phyloP scores from a whole-genome alignment of 768 basidiomycete species.

The Leccinum subgranulosum region DNA sequence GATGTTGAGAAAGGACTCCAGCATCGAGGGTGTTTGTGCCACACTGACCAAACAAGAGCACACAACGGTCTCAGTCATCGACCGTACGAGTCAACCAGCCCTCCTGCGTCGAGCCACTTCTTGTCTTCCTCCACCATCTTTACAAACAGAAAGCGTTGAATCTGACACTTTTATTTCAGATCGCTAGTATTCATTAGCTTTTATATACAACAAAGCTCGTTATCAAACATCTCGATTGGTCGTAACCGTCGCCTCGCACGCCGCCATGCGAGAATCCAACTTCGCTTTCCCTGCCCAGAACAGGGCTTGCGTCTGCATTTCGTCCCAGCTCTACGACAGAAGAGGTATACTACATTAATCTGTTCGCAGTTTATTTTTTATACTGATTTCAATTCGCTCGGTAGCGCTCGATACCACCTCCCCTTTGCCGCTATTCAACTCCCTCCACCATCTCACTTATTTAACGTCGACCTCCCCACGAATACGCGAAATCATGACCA shows the following conservation, averaged over 20 bases:
- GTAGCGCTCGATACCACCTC: slow-evolving; percentile 54
- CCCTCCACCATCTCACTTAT: slow-evolving; percentile 92
- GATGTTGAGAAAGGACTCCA: no score
- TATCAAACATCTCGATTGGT: slow-evolving; percentile 19
- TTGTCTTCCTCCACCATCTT: slow-evolving; percentile 7
- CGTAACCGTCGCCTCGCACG: slow-evolving; percentile 17
- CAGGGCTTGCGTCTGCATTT: slow-evolving; percentile 92
- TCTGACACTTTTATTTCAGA: not conserved
- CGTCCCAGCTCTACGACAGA: slow-evolving; percentile 91
- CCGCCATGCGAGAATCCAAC: slow-evolving; percentile 87
- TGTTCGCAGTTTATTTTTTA: not conserved
- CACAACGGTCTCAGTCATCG: slow-evolving; percentile 31
- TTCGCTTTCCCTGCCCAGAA: slow-evolving; percentile 94
- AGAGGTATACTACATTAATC: slow-evolving; percentile 57
- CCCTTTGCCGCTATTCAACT: slow-evolving; percentile 79
- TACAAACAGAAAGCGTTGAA: not conserved
- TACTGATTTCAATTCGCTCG: slow-evolving; percentile 4
- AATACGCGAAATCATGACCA: slow-evolving; percentile 97
- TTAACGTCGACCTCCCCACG: slow-evolving; percentile 96
- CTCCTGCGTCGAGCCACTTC: slow-evolving; percentile 16
- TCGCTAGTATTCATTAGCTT: not conserved
- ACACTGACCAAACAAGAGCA: slow-evolving; percentile 30
- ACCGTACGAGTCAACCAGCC: slow-evolving; percentile 27
- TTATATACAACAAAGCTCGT: slow-evolving; percentile 1
- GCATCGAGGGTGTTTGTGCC: slow-evolving; percentile 12